Evolutionary conservation across 176 grass and related monocot species (phyloP), one percentile per base, ranked within the genome.

Genomic region (Dactylis glomerata): DNA sequence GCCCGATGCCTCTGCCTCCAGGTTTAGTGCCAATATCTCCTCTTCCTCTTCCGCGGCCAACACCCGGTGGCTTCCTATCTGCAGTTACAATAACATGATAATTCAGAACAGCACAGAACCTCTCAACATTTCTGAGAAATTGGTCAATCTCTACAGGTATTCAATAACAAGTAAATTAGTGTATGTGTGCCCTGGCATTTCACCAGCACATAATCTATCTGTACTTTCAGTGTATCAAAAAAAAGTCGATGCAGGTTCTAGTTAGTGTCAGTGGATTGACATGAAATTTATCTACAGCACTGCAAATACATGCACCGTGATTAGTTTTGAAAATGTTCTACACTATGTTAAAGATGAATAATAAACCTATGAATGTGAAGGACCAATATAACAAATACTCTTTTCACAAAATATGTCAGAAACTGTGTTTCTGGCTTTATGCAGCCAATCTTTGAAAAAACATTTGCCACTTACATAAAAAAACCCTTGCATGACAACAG

Each of bases 41-140:
- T 87, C 95, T 95, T 65, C 96, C 96, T 84, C 96, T 93, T 86
- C 96, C 96, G 0, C 93, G 92, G 38, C 96, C 96, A 70, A 98
- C 96, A 81, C 96, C 96, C 0, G 96, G 96, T 56, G 96, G 96
- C 73, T 85, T 98, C 91, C 96, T 92, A 86, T 98, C 96, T 98
- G 91, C 81, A 89, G n/a, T 79, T 55, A 69, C 52, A 81, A 36
- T 26, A 83, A 56, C 15, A 80, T 27, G n/a, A 73, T 51, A 68
- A 73, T 57, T 38, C 26, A 62, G 38, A 47, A 70, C 81, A 47
- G 10, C 37, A 49, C 19, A 11, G 10, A 44, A 68, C 10, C 50
- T 17, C 14, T 38, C 11, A 75, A 68, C 26, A 34, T 10, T 15
- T 62, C 38, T 42, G 26, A 2, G 51, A 59, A 20, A 73, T 58